Base-by-base conservation (phyloP, 768 basidiomycete species). In the Dentipellis sp. region DNA sequence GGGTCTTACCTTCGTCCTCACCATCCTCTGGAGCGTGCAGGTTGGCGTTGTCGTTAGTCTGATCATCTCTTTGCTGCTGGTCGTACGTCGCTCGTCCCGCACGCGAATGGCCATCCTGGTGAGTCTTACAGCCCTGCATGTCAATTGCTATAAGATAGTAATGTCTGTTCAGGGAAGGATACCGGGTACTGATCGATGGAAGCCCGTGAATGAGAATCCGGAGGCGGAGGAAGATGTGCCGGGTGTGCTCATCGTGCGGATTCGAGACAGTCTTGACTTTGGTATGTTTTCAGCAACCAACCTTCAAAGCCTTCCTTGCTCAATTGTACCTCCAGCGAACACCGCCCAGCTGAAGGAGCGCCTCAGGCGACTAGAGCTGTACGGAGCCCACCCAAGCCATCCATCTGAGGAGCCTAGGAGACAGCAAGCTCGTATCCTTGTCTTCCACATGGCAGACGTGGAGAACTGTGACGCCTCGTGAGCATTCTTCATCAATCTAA, bases 401-500 rank as follows among this genome's bases (percentile, higher is more conserved):
- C 97, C 97, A 0, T 92, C 91, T 1, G 95, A 97, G 59, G 84
- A 79, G 56, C 94, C 90, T 0, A 76, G 82, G 12, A 76, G 93
- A 59, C 80, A 83, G 54, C 78, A 86, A 56, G 85, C 93, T 4
- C 80, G 77, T 11, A 83, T 83, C 2, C 70, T 97, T 21, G 91
- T 97, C 19, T 94, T 99, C 70, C 94, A 98, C 63, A 78, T 97
- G 77, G 86, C 87, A 11, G 95, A 98, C 70, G 88, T 97, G 3
- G 91, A 94, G 56, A 80, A 76, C 16, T 84, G 91, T 58, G 95
- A 99, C 67, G 93, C 95, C 8, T 92, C 91, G 88, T 94, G 65
- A 69, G 87, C 72, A 19, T 12, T 35, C n/a, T 5, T 2, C n/a
- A 51, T 39, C 47, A 21, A 14, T 59, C 36, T 9, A 23, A 38